A percentile compares a stretch with the other conserved stretches of the same genome.
phyloP scores from a whole-genome alignment of 305 asterid species.

The Andrographis paniculata region DNA sequence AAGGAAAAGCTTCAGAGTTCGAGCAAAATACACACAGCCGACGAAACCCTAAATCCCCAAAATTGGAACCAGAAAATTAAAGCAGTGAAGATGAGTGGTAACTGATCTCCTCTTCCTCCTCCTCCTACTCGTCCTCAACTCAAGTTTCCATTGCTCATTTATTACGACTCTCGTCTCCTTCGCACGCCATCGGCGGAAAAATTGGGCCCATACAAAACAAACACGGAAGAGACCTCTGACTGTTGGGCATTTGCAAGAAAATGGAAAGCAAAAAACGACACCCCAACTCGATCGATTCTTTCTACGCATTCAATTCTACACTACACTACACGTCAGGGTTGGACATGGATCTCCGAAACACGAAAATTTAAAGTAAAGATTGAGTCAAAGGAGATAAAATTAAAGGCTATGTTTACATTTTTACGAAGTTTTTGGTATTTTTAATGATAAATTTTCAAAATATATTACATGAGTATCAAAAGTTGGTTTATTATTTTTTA shows the following conservation, averaged over 20 bases:
- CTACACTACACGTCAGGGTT: conserved; percentile 1
- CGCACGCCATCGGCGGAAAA: conserved; percentile 25
- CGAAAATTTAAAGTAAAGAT: not conserved
- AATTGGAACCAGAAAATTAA: no score
- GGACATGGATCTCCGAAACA: not conserved
- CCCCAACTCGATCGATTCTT: not conserved
- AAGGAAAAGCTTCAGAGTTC: not conserved
- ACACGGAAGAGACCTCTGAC: conserved; percentile 18
- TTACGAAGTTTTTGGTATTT: not conserved
- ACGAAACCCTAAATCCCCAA: no score
- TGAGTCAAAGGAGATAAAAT: conserved; percentile 10
- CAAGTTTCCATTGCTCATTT: not conserved
- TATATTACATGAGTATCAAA: no score
- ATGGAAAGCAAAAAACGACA: conserved; percentile 16
- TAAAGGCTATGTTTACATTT: no score
- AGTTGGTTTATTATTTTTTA: no score
- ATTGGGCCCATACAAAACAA: conserved; percentile 33
- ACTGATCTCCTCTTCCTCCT: conserved; percentile 15
- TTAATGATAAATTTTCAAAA: no score
- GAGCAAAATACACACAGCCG: no score
- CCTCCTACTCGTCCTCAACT: conserved; percentile 3
- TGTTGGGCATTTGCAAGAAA: no score
- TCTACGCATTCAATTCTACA: not conserved
- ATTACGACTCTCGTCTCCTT: conserved; percentile 17
- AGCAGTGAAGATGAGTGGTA: no score